A percentile compares a stretch with the other conserved stretches of the same genome.
phyloP scores from a whole-genome alignment of 1,139 yeast genomes.

The Saccharomyces hybrid region DNA sequence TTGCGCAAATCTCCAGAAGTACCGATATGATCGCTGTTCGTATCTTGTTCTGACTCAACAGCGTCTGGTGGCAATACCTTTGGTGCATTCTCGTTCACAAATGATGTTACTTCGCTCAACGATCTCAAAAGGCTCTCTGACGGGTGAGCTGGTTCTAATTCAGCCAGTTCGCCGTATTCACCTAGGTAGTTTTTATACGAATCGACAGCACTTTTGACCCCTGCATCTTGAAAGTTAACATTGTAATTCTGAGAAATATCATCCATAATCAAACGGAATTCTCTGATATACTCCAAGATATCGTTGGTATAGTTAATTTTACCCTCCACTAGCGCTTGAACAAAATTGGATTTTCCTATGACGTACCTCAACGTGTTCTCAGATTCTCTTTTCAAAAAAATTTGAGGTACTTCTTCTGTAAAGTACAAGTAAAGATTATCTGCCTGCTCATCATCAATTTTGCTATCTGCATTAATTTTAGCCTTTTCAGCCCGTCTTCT shows the following conservation, averaged over 20 bases:
- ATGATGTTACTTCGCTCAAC: slow-evolving; percentile 12
- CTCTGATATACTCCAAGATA: slow-evolving; percentile 14
- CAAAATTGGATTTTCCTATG: slow-evolving; percentile 26
- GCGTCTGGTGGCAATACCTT: background rate
- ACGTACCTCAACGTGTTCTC: slow-evolving; percentile 19
- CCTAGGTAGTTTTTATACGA: slow-evolving; percentile 46
- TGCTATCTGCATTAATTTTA: slow-evolving; percentile 16
- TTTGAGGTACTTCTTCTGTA: slow-evolving; percentile 24
- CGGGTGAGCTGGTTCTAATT: slow-evolving; percentile 9
- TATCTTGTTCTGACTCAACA: background rate
- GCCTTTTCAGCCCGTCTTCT: slow-evolving; percentile 10
- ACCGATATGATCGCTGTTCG: background rate
- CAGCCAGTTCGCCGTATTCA: slow-evolving; percentile 12
- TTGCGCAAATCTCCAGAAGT: slow-evolving; percentile 3
- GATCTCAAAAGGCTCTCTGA: slow-evolving; percentile 15
- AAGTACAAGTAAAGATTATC: slow-evolving; percentile 23
- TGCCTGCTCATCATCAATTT: slow-evolving; percentile 22
- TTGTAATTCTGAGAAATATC: slow-evolving; percentile 49
- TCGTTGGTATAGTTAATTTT: slow-evolving; percentile 18
- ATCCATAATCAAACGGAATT: slow-evolving; percentile 18
- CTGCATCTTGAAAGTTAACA: slow-evolving; percentile 85
- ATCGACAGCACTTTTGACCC: slow-evolving; percentile 67
- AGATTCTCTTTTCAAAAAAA: slow-evolving; percentile 24
- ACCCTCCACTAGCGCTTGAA: slow-evolving; percentile 19
- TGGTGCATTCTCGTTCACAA: slow-evolving; percentile 13